Conservation (phyloP, 2,329 filamentous ascomycete species). For the Hypoxylon sp. region DNA sequence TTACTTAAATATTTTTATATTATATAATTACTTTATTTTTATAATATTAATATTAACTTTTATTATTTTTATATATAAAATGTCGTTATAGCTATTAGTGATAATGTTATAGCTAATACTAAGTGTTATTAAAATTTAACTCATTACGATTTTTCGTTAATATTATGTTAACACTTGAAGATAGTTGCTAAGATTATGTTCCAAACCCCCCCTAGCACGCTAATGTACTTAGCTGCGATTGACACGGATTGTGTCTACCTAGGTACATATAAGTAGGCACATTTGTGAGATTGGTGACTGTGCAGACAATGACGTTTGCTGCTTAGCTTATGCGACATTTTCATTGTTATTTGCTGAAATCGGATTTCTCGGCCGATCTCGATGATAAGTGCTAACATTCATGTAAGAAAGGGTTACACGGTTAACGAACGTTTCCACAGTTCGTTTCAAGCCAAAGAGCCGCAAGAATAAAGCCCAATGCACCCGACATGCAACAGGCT, state of each 20-base stretch:
- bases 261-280: too few species aligned
- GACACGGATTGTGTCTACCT: slow-evolving; percentile 1
- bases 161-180: too few species aligned
- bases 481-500: neutral
- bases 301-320: slow-evolving; percentile 2
- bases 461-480: slow-evolving; percentile 11
- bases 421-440: neutral
- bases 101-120: too few species aligned
- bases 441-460: slow-evolving; percentile 6
- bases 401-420: slow-evolving; percentile 9
- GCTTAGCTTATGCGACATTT: slow-evolving; percentile 1
- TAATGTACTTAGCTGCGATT: neutral
- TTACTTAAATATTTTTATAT: too few species aligned
- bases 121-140: too few species aligned
- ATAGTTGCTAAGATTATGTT: too few species aligned
- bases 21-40: too few species aligned
- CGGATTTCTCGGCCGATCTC: slow-evolving; percentile 7
- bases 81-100: too few species aligned
- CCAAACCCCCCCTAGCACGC: too few species aligned
- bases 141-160: too few species aligned
- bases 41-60: too few species aligned
- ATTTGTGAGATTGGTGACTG: neutral
- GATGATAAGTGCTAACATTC: slow-evolving; percentile 7
- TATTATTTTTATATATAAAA: too few species aligned
- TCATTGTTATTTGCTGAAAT: neutral